Evolutionary conservation across 2,329 filamentous ascomycete species (phyloP).

Genomic region (Aureobasidium sp.): DNA sequence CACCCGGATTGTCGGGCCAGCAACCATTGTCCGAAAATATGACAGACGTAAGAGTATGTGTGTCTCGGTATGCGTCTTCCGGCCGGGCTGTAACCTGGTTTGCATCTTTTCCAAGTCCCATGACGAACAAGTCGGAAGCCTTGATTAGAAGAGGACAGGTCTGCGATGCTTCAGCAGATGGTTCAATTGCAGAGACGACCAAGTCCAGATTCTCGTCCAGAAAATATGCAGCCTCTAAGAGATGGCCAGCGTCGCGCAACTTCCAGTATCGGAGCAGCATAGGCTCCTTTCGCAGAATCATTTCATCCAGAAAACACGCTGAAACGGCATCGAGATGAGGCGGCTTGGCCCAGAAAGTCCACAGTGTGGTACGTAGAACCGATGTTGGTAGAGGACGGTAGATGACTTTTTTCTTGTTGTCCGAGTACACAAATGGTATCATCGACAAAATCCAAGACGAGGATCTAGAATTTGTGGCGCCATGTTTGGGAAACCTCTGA

Average conservation of each 20-base stretch:
- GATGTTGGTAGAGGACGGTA: conserved; percentile 17
- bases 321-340: conserved; percentile 19
- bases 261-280: conserved; percentile 41
- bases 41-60: conserved; percentile 43
- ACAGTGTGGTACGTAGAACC: conserved; percentile 17
- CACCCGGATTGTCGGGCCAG: conserved; percentile 48
- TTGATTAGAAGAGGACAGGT: conserved; percentile 32
- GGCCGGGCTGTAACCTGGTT: conserved; percentile 36
- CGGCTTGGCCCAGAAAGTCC: conserved; percentile 19
- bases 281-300: conserved; percentile 27
- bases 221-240: conserved; percentile 29
- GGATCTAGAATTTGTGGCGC: not conserved
- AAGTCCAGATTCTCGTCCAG: conserved; percentile 19
- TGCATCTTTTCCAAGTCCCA: conserved; percentile 39
- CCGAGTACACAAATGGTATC: conserved; percentile 2
- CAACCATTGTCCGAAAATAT: conserved; percentile 48
- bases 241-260: conserved; percentile 40
- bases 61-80: conserved; percentile 39
- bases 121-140: conserved; percentile 36
- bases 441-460: conserved; percentile 3
- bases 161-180: conserved; percentile 19
- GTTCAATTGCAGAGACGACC: conserved; percentile 20
- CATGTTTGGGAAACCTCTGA: conserved; percentile 4
- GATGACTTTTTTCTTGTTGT: conserved; percentile 15
- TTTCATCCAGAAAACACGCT: conserved; percentile 19